These are phyloP conservation scores for Populus hybrid DNA, from an alignment of 441 rosid genomes.

Conservation along the genomic window DNA sequence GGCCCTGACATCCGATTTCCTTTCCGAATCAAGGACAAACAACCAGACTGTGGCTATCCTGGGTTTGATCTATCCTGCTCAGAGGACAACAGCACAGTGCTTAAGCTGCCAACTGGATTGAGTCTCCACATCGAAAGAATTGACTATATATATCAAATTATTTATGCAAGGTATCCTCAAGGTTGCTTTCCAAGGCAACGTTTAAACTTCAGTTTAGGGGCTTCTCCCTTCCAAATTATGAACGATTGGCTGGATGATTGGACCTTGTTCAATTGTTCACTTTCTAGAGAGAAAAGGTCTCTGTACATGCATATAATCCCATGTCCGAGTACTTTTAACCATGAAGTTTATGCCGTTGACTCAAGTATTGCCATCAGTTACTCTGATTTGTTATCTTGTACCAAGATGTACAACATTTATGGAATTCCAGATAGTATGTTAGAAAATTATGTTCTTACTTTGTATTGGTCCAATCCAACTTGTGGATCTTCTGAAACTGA, in stretches of 20 bases:
- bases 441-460: background rate
- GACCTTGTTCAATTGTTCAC: slow-evolving; percentile 4
- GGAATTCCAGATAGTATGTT: background rate
- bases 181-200: slow-evolving; percentile 4
- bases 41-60: no score
- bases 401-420: slow-evolving; percentile 14
- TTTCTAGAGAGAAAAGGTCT: background rate
- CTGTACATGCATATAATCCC: accelerated
- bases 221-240: background rate
- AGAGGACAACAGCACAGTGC: no score
- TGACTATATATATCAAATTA: no score
- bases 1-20: no score
- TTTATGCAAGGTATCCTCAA: background rate
- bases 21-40: no score
- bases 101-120: no score
- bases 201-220: background rate
- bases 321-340: background rate
- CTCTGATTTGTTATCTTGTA: background rate
- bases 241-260: accelerated
- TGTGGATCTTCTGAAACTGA: slow-evolving; percentile 13
- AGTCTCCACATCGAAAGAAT: no score
- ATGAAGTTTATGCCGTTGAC: background rate
- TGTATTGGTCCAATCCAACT: slow-evolving; percentile 14
- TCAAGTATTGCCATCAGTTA: accelerated
- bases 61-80: no score